Base-by-base conservation (phyloP, 495 filamentous ascomycete species). In the Aspergillus homomorphus region DNA sequence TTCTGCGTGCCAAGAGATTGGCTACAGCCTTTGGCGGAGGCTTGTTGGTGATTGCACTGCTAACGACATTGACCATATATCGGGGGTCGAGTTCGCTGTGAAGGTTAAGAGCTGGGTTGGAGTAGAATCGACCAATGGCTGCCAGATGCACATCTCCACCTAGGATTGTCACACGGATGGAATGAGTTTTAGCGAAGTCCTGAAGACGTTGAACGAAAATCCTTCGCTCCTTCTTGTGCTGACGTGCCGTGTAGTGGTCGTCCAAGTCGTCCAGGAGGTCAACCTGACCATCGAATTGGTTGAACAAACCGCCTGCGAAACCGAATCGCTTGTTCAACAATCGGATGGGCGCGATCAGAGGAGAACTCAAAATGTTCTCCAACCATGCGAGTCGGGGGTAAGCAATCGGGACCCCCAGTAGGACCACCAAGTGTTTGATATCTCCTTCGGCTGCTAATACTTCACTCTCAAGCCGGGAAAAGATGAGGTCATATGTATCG, bases 351-450 rank as follows among this genome's bases (percentile, higher is more conserved):
- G 85, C 90, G 63, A 96, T 87, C 45, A 96, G 52, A 1, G 93
- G 93, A 49, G 88, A 92, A 30, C 78, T 80, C 58, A 98, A 84
- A 54, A 98, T 88, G 67, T 93, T 96, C 70, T 94, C 90, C 6
- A 96, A 81, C 93, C 93, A 96, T 12, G 90, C 91, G 44, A 98
- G 81, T 54, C 93, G 89, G 6, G 93, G 93, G 67, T 96, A 98
- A 6, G 92, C 92, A 61, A 98, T 96, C 2, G 93, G 93, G 24
- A 98, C 90, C 53, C 93, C 93, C 46, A 98, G 76, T 4, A 98
- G 79, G 4, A 98, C 77, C 43, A 98, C 81, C 44, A 98, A 73
- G 62, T 98, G 93, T 70, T 86, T 88, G 66, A 92, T 88, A 23
- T 82, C 64, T 68, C 86, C 69, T 63, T 81, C 66, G 64, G 81